Evolutionary conservation across 176 grass and related monocot genomes (phyloP).

Genomic region (Oryza brachyantha): DNA sequence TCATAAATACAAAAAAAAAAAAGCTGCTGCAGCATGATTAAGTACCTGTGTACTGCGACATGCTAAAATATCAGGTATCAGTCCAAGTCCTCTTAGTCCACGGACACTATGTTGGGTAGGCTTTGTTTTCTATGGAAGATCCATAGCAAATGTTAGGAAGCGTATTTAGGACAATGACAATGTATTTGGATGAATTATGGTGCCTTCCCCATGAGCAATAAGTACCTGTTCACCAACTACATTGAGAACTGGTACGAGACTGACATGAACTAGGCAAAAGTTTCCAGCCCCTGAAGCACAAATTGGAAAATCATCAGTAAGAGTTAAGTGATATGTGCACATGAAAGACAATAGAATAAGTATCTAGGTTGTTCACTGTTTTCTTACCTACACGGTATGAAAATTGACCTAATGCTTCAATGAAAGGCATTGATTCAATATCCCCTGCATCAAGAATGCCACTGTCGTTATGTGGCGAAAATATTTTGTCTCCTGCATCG

Average conservation of each 20-base stretch:
- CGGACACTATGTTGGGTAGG: conserved; percentile 98
- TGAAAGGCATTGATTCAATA: conserved; percentile 99
- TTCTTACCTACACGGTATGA: conserved; percentile 88
- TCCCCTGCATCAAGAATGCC: conserved; percentile 84
- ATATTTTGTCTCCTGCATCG: conserved; percentile 42
- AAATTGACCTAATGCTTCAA: conserved; percentile 97
- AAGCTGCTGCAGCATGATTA: neutral
- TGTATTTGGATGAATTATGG: conserved; percentile 7
- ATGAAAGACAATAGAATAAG: conserved; percentile 13
- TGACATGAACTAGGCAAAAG: conserved; percentile 97
- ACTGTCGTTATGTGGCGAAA: conserved; percentile 56
- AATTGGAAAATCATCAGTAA: conserved; percentile 17
- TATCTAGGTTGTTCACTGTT: neutral
- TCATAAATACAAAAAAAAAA: neutral
- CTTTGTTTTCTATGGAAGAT: conserved; percentile 83
- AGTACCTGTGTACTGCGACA: conserved; percentile 82
- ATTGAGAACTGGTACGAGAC: conserved; percentile 92
- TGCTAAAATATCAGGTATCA: conserved; percentile 93
- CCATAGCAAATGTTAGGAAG: conserved; percentile 15
- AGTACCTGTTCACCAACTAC: conserved; percentile 97
- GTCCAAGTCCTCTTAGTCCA: conserved; percentile 81
- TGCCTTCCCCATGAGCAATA: neutral
- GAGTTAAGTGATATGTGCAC: neutral
- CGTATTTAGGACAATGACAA: neutral
- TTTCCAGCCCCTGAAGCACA: conserved; percentile 69